Evolutionary conservation across 352 stramenopile species (phyloP), one percentile per base, ranked within the genome.

Genomic region (Hyaloperonospora arabidopsidis): DNA sequence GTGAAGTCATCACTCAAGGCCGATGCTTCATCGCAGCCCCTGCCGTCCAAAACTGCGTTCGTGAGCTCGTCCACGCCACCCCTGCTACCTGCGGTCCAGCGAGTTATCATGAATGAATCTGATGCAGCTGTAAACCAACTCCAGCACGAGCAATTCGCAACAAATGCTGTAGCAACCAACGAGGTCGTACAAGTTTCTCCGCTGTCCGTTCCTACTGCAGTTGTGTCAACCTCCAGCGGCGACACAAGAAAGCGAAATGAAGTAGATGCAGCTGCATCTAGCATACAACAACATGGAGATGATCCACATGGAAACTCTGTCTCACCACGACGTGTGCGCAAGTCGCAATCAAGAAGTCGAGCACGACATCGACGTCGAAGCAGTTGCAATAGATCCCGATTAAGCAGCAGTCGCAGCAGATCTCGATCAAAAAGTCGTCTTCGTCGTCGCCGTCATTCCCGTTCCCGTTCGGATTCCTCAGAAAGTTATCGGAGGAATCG

Each of bases 1-100:
- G 68, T 75, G 21, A 78, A 76, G 52, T 64, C 70, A 29, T 56
- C 65, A 5, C 18, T 63, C n/a, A n/a, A 22, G 40, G 17, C 40
- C 28, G 59, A 69, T 23, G 15, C 49, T n/a, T n/a, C n/a, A n/a
- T n/a, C n/a, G n/a, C n/a, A n/a, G n/a, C n/a, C n/a, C 22, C 8
- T 47, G 34, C 15, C 46, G 35, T 19, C 29, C 0, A 57, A 23
- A n/a, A 25, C 10, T n/a, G 22, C 19, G 14, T 39, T 11, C 21
- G 32, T 32, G 18, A 54, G 11, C 17, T 49, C 19, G 28, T n/a
- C 45, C 32, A 25, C 46, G 17, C 13, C 53, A 41, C 34, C 40
- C 23, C 21, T 22, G 45, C 34, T 29, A 23, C 21, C 51, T 40
- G 39, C 21, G n/a, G 13, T 38, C 39, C 28, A 48, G 36, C 15